Percentiles rank a stretch among this genome's conserved stretches.
Conservation (phyloP, 306 rosid species). For the Oxytropis ochrocephala region DNA sequence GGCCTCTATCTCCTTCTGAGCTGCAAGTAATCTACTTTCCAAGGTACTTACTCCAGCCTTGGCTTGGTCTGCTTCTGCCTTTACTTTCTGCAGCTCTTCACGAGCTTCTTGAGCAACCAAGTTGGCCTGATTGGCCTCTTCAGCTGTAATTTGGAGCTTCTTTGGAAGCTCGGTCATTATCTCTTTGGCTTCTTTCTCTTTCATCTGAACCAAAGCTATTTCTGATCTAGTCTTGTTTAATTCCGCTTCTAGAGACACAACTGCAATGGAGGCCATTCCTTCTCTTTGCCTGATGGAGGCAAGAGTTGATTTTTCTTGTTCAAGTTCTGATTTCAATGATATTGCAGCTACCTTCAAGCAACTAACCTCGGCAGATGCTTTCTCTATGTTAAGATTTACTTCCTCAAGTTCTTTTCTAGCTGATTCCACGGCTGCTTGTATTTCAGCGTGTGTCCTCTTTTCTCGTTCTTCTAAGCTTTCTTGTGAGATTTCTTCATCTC, state of each 20-base stretch:
- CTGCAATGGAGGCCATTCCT: conserved; percentile 94
- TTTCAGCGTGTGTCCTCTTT: conserved; percentile 52
- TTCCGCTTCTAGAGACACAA: conserved; percentile 86
- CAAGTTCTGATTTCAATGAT: conserved; percentile 74
- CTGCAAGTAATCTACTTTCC: conserved; percentile 82
- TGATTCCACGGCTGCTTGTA: conserved; percentile 71
- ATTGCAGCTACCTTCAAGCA: conserved; percentile 78
- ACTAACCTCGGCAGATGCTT: conserved; percentile 76
- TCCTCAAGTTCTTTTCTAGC: conserved; percentile 80
- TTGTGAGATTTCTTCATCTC: conserved; percentile 30
- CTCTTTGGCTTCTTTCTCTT: conserved; percentile 87
- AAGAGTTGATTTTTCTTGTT: conserved; percentile 66
- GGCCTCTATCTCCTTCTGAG: conserved; percentile 93
- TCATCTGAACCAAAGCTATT: conserved; percentile 84
- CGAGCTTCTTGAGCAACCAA: conserved; percentile 55
- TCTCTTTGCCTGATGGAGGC: conserved; percentile 75
- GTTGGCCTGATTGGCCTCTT: conserved; percentile 82
- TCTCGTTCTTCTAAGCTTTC: conserved; percentile 39
- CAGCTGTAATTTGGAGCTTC: conserved; percentile 70
- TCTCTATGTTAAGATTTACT: conserved; percentile 80
- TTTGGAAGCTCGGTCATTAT: conserved; percentile 71
- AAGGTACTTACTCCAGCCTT: conserved; percentile 89
- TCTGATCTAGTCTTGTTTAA: conserved; percentile 75
- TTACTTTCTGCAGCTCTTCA: conserved; percentile 68
- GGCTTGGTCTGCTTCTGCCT: conserved; percentile 86